These are phyloP conservation scores for Akanthomyces uredinophilus DNA, from an alignment of 2,329 filamentous ascomycete genomes.

Conservation along the genomic window DNA sequence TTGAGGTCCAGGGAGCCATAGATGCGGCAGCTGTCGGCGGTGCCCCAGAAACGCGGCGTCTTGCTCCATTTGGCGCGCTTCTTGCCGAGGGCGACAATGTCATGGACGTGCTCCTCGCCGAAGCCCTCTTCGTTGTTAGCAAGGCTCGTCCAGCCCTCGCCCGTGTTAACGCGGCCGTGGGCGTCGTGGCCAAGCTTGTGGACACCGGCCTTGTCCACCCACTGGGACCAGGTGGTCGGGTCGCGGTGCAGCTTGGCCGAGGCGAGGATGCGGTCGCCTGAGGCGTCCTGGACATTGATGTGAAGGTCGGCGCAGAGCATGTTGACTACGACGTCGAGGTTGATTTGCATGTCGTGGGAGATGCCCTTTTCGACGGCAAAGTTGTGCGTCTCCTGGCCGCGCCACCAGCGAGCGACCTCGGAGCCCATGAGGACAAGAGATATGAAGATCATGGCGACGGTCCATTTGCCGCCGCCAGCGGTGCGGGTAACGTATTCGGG, in stretches of 20 bases:
- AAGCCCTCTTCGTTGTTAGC: conserved; percentile 58
- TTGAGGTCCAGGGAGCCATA: conserved; percentile 89
- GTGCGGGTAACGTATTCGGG: conserved; percentile 84
- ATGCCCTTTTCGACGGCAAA: conserved; percentile 93
- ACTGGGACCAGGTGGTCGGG: conserved; percentile 73
- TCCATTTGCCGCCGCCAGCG: conserved; percentile 88
- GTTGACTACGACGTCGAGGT: conserved; percentile 84
- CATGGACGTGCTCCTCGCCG: conserved; percentile 80
- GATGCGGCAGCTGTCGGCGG: conserved; percentile 74
- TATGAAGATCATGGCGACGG: conserved; percentile 70
- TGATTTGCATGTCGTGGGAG: conserved; percentile 83
- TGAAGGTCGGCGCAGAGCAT: conserved; percentile 90
- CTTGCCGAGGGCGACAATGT: conserved; percentile 70
- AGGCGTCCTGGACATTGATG: conserved; percentile 93
- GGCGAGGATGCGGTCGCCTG: conserved; percentile 86
- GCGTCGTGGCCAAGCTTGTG: conserved; percentile 51
- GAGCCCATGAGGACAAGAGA: conserved; percentile 71
- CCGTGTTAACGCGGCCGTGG: conserved; percentile 50
- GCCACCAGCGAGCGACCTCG: conserved; percentile 79
- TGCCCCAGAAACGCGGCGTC: conserved; percentile 62
- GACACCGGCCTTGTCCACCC: conserved; percentile 64
- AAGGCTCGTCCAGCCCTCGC: conserved; percentile 49
- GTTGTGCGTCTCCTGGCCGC: conserved; percentile 76
- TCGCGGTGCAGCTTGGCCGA: conserved; percentile 69
- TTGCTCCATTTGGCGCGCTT: conserved; percentile 64